These are phyloP conservation scores for Nicotiana knightiana DNA, from an alignment of 257 asterid genomes.

Conservation along the genomic window DNA sequence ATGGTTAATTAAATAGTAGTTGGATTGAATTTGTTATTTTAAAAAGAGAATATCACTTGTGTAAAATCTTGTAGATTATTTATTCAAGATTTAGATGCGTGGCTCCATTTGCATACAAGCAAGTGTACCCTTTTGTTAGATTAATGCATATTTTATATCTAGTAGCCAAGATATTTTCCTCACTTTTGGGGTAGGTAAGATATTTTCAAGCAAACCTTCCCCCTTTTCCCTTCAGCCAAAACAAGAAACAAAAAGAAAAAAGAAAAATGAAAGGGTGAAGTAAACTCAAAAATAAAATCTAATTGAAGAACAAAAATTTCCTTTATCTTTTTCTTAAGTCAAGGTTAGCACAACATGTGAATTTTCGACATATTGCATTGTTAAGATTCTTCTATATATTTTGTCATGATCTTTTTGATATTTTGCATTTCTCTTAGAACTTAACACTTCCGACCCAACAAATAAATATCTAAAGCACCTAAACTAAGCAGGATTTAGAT, in stretches of 20 bases:
- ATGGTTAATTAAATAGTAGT: too few relatives aligned
- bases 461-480: too few relatives aligned
- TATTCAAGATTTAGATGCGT: constrained; percentile 15
- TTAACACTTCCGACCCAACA: not conserved
- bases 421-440: not conserved
- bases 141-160: constrained; percentile 9
- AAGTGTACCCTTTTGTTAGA: constrained; percentile 8
- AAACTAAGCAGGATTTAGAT: not conserved
- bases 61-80: not conserved
- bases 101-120: constrained; percentile 2
- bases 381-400: too few relatives aligned
- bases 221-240: too few relatives aligned
- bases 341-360: too few relatives aligned
- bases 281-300: too few relatives aligned
- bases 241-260: too few relatives aligned
- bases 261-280: too few relatives aligned
- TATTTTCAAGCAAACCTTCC: not conserved
- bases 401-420: not conserved
- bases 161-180: constrained; percentile 15
- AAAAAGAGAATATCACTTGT: not conserved
- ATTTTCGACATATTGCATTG: not conserved
- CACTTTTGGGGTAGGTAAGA: not conserved
- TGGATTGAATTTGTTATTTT: not conserved
- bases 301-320: too few relatives aligned
- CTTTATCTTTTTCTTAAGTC: too few relatives aligned